Percentiles rank a stretch among this genome's conserved stretches.
Conservation (phyloP, 495 filamentous ascomycete genomes). For the Cercophora samala region DNA sequence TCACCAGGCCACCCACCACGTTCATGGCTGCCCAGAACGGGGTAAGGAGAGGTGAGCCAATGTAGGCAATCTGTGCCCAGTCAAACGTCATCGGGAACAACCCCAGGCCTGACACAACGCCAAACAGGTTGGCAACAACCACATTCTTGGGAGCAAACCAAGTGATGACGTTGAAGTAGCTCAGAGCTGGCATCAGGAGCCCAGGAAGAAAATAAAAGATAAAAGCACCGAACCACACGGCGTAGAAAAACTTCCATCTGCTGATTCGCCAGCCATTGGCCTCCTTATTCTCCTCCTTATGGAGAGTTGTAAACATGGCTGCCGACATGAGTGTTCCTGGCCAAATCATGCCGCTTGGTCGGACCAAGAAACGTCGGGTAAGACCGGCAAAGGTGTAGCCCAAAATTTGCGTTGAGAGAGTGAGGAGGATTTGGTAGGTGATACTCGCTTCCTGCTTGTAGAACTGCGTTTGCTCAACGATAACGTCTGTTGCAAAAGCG, state of each 20-base stretch:
- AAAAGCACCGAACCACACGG: conserved; percentile 62
- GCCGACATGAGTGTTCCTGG: conserved; percentile 83
- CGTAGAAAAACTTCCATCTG: conserved; percentile 77
- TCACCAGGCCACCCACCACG: conserved; percentile 75
- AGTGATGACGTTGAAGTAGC: conserved; percentile 85
- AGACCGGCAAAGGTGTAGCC: conserved; percentile 82
- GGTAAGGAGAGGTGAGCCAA: conserved; percentile 78
- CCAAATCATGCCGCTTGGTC: conserved; percentile 89
- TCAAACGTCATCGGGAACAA: conserved; percentile 88
- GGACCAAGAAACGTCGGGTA: conserved; percentile 72
- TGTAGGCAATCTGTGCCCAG: conserved; percentile 91
- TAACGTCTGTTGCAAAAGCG: conserved; percentile 80
- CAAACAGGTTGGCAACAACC: conserved; percentile 77
- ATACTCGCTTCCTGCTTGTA: conserved; percentile 74
- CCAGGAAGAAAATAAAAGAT: conserved; percentile 85
- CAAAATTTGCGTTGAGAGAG: conserved; percentile 78
- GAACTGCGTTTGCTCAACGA: conserved; percentile 83
- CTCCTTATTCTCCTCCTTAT: conserved; percentile 73
- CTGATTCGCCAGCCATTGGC: conserved; percentile 84
- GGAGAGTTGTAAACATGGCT: conserved; percentile 80
- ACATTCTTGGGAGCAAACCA: conserved; percentile 83
- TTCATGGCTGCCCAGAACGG: conserved; percentile 93
- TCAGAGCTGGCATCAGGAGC: conserved; percentile 78
- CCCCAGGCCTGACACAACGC: conserved; percentile 78
- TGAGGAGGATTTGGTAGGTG: conserved; percentile 75